Evolutionary conservation across 805 yeast genomes (phyloP), one percentile per base, ranked within the genome.

Genomic region (Nakazawaea ernobii): DNA sequence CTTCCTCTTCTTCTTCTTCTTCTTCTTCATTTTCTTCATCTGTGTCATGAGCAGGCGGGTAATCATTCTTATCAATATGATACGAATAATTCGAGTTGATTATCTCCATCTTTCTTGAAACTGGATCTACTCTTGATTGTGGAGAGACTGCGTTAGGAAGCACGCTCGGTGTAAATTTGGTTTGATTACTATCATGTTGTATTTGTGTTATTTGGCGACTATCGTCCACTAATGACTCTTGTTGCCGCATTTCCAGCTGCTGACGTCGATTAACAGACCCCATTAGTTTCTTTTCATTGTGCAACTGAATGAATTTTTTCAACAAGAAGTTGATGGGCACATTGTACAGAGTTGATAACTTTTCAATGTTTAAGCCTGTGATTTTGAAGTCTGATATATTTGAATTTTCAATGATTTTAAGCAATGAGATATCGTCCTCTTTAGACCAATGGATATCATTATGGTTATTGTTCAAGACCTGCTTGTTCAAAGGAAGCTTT

Each of bases 301-400:
- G 41, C 14, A 46, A 13, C 36, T 46, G 42, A 3, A 46, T 26
- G 17, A 46, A 35, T 15, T 35, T 33, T 26, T 36, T 40, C 42
- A 46, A 35, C 14, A 46, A 35, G 29, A 40, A 46, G 14, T 46
- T 45, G 9, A 46, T 30, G 45, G 49, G 49, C 41, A 46, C 49
- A 4, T 46, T 35, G 37, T 27, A 46, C 42, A 11, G 9, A 7
- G 45, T 35, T 7, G 49, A 46, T 15, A 46, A 15, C 27, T 35
- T 27, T 14, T 24, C 45, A 4, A 46, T 40, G 28, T 46, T 40
- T 8, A 46, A 14, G 30, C 29, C 29, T 7, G 43, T 7, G 4
- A 40, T 37, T 6, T 35, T 40, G 45, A 40, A 46, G 14, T 40
- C 30, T 10, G n/a, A 10, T 10, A 40, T 28, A 8, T 35, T 20